phyloP scores from a whole-genome alignment of 148 eudicot species.

The Heliamphora exappendiculata region DNA sequence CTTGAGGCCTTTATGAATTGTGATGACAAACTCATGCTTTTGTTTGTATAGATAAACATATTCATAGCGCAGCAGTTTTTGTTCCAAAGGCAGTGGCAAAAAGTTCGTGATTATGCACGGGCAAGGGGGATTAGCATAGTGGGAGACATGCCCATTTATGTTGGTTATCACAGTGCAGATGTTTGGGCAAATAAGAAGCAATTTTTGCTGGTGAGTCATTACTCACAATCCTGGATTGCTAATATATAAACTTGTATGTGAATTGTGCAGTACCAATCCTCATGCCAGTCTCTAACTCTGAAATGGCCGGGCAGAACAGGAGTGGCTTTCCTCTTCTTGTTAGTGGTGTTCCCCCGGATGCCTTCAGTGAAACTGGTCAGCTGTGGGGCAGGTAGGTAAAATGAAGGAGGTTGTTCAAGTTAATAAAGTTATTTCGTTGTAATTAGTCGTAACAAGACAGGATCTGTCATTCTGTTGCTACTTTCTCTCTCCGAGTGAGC shows the following conservation, averaged over 20 bases:
- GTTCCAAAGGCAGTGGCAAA: slow-evolving; percentile 95
- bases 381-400: slow-evolving; percentile 99
- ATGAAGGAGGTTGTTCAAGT: no score
- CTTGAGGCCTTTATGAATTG: slow-evolving; percentile 7
- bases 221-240: not conserved
- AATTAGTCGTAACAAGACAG: no score
- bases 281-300: slow-evolving; percentile 19
- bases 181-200: slow-evolving; percentile 92
- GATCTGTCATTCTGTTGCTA: no score
- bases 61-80: slow-evolving; percentile 89
- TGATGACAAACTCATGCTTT: slow-evolving; percentile 25
- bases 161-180: slow-evolving; percentile 98
- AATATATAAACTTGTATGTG: not conserved
- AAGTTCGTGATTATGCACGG: slow-evolving; percentile 68
- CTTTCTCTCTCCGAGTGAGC: slow-evolving; percentile 18
- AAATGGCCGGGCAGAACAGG: slow-evolving; percentile 49
- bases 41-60: slow-evolving; percentile 59
- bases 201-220: slow-evolving; percentile 64
- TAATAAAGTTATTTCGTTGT: no score
- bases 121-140: slow-evolving; percentile 73
- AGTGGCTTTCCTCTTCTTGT: slow-evolving; percentile 83
- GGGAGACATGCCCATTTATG: slow-evolving; percentile 99
- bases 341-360: slow-evolving; percentile 99
- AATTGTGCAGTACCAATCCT: slow-evolving; percentile 1
- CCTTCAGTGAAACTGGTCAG: slow-evolving; percentile 98